These are phyloP conservation scores for Epicoccum sorghinum DNA, from an alignment of 2,329 filamentous ascomycete species.

Conservation along the genomic window DNA sequence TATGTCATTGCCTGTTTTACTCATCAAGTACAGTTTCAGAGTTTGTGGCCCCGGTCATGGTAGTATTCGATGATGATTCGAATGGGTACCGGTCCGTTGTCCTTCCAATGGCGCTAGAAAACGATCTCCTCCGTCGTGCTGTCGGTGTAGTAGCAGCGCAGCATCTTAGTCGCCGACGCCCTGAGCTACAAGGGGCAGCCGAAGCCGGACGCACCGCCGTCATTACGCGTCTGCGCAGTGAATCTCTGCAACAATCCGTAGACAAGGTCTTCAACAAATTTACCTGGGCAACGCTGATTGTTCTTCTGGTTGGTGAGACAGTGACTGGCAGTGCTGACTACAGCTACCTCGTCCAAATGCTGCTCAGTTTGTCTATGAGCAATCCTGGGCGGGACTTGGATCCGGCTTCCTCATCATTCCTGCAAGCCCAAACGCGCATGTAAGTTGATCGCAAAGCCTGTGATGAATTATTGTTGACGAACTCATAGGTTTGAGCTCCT, in stretches of 20 bases:
- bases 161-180: slow-evolving; percentile 44
- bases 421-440: slow-evolving; percentile 14
- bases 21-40: slow-evolving; percentile 39
- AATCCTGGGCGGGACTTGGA: not conserved
- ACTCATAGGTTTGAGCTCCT: slow-evolving; percentile 22
- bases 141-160: slow-evolving; percentile 51
- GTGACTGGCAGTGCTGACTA: slow-evolving; percentile 51
- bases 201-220: slow-evolving; percentile 47
- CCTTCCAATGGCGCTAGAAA: slow-evolving; percentile 49
- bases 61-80: slow-evolving; percentile 44
- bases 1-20: not conserved
- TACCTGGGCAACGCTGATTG: slow-evolving; percentile 48
- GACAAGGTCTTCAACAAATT: slow-evolving; percentile 46
- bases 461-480: not conserved
- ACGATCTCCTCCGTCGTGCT: slow-evolving; percentile 45
- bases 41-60: slow-evolving; percentile 49
- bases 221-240: slow-evolving; percentile 43
- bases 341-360: slow-evolving; percentile 46
- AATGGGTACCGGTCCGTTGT: slow-evolving; percentile 52
- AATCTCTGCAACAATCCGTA: slow-evolving; percentile 36
- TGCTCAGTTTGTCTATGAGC: slow-evolving; percentile 34
- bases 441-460: not conserved
- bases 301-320: slow-evolving; percentile 51
- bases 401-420: not conserved
- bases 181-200: slow-evolving; percentile 39